Evolutionary conservation across 2,329 filamentous ascomycete genomes (phyloP).

Genomic region (Knoxdaviesia proteae): DNA sequence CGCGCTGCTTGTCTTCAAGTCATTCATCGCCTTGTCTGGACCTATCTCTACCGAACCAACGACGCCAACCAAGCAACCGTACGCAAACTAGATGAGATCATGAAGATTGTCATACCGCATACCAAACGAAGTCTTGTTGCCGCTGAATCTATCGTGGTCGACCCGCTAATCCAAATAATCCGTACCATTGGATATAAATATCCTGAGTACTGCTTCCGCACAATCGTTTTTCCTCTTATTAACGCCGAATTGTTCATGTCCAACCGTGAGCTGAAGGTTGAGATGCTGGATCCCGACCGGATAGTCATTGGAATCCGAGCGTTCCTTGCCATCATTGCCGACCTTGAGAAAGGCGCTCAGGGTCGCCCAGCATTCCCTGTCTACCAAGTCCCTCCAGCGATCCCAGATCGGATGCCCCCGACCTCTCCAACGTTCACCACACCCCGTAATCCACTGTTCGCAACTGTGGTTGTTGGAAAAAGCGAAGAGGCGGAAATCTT

Average conservation of each 20-base stretch:
- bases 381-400: conserved; percentile 18
- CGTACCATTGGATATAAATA: conserved; percentile 86
- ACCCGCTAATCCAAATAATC: conserved; percentile 83
- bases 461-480: conserved; percentile 2
- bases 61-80: conserved; percentile 48
- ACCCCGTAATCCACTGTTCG: conserved; percentile 2
- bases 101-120: conserved; percentile 62
- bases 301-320: conserved; percentile 95
- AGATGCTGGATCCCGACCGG: conserved; percentile 84
- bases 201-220: conserved; percentile 81
- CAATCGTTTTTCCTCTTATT: conserved; percentile 83
- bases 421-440: conserved; percentile 26
- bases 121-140: conserved; percentile 65
- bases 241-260: conserved; percentile 75
- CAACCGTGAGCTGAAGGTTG: conserved; percentile 60
- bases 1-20: conserved; percentile 70
- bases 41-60: conserved; percentile 68
- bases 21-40: conserved; percentile 80
- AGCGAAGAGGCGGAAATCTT: conserved; percentile 37
- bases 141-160: conserved; percentile 64
- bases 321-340: conserved; percentile 80
- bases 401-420: conserved; percentile 22
- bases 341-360: conserved; percentile 67
- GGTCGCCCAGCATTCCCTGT: conserved; percentile 68
- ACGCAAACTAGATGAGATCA: conserved; percentile 75